Conservation (phyloP, 106 monocot genomes). For the Acanthochlamys bracteata region DNA sequence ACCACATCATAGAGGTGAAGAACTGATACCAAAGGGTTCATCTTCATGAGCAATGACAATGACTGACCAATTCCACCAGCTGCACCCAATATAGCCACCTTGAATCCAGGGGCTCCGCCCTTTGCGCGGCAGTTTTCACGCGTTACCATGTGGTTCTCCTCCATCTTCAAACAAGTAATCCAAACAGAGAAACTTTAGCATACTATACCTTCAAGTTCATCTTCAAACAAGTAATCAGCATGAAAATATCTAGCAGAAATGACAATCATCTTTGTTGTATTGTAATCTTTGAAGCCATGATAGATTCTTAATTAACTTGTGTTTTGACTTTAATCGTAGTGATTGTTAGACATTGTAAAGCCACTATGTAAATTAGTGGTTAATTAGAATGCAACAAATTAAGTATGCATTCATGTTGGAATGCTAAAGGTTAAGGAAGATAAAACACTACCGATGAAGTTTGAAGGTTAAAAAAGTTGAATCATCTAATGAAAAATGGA, state of each 20-base stretch:
- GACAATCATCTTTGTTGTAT: not conserved
- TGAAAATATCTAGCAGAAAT: not conserved
- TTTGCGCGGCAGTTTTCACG: slow-evolving; percentile 23
- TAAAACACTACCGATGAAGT: too few species aligned
- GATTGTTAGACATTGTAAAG: too few species aligned
- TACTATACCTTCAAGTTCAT: not conserved
- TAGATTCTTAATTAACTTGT: not conserved
- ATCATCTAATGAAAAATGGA: too few species aligned
- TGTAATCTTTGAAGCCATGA: not conserved
- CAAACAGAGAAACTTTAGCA: too few species aligned
- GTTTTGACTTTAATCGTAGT: not conserved
- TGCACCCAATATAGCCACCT: slow-evolving; percentile 40
- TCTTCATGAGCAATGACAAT: slow-evolving; percentile 41
- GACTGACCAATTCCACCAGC: slow-evolving; percentile 45
- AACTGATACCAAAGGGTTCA: slow-evolving; percentile 39
- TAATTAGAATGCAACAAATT: too few species aligned
- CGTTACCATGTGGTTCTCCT: slow-evolving; percentile 13
- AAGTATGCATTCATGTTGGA: too few species aligned
- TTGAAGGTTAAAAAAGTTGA: too few species aligned
- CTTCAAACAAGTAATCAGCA: not conserved
- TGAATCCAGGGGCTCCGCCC: slow-evolving; percentile 42
- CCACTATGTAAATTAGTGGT: too few species aligned
- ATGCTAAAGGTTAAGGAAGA: too few species aligned
- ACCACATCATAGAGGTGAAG: slow-evolving; percentile 50
- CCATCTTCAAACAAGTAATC: slow-evolving; percentile 2